Evolutionary conservation across 352 stramenopile species (phyloP).

Genomic region (Phytophthora meadii): DNA sequence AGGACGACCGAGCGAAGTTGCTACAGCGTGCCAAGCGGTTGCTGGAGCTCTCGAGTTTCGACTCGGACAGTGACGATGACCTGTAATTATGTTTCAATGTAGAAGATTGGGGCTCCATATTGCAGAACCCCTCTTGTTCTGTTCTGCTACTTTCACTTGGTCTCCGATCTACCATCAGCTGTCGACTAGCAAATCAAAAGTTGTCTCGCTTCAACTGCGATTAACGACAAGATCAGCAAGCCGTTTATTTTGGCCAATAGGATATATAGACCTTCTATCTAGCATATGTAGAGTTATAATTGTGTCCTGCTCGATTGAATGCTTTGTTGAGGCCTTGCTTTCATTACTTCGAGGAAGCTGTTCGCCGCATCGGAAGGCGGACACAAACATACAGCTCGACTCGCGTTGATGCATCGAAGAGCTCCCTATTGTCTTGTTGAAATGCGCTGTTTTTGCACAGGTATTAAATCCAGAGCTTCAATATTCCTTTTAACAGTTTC

Average conservation of each 20-base stretch:
- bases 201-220: slow-evolving; percentile 22
- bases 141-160: slow-evolving; percentile 1
- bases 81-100: slow-evolving; percentile 23
- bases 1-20: slow-evolving; percentile 55
- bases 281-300: slow-evolving; percentile 6
- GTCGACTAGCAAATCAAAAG: slow-evolving; percentile 16
- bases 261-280: slow-evolving; percentile 3
- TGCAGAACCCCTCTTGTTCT: background rate
- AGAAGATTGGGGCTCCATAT: slow-evolving; percentile 1
- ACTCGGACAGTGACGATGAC: slow-evolving; percentile 48
- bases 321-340: background rate
- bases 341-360: background rate
- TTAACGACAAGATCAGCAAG: slow-evolving; percentile 15
- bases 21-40: slow-evolving; percentile 59
- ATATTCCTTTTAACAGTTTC: slow-evolving; percentile 8
- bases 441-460: slow-evolving; percentile 7
- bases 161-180: slow-evolving; percentile 11
- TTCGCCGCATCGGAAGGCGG: background rate
- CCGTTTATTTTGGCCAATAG: slow-evolving; percentile 1
- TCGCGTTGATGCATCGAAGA: slow-evolving; percentile 26
- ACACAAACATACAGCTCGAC: background rate
- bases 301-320: background rate
- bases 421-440: slow-evolving; percentile 18
- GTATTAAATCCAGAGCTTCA: slow-evolving; percentile 15
- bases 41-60: slow-evolving; percentile 55